Evolutionary conservation across 2,329 filamentous ascomycete species (phyloP).

Genomic region (Aureobasidium namibiae): DNA sequence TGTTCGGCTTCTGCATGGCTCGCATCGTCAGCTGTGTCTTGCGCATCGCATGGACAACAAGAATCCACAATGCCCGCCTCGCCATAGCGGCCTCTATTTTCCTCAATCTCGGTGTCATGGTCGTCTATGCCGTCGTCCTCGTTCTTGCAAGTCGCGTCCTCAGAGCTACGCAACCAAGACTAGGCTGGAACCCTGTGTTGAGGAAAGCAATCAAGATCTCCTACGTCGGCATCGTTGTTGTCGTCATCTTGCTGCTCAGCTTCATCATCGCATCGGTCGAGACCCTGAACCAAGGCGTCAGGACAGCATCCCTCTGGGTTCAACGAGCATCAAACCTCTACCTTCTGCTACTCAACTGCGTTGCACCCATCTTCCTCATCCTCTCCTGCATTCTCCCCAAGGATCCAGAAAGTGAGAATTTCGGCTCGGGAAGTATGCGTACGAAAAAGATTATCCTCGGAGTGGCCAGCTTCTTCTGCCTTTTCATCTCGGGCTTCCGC

Average conservation of each 20-base stretch:
- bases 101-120: constrained; percentile 23
- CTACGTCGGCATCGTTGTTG: constrained; percentile 13
- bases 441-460: constrained; percentile 19
- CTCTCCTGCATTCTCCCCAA: constrained; percentile 17
- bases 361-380: constrained; percentile 18
- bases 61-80: constrained; percentile 23
- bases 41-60: constrained; percentile 23
- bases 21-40: constrained; percentile 33
- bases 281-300: constrained; percentile 17
- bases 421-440: constrained; percentile 17
- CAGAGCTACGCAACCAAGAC: constrained; percentile 17
- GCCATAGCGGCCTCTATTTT: constrained; percentile 26
- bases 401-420: constrained; percentile 10
- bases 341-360: constrained; percentile 5
- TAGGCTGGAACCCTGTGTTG: constrained; percentile 18
- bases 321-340: constrained; percentile 5
- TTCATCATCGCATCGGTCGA: constrained; percentile 24
- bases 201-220: not conserved
- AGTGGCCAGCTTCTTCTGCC: constrained; percentile 16
- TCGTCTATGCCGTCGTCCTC: constrained; percentile 25
- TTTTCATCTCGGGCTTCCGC: constrained; percentile 21
- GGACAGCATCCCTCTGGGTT: not conserved
- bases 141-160: constrained; percentile 21
- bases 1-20: constrained; percentile 38
- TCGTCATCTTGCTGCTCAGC: constrained; percentile 20